Percentiles rank a stretch among this genome's conserved stretches.
These are phyloP conservation scores for Thermothelomyces thermophilus DNA, from an alignment of 2,329 filamentous ascomycete genomes.

Conservation along the genomic window DNA sequence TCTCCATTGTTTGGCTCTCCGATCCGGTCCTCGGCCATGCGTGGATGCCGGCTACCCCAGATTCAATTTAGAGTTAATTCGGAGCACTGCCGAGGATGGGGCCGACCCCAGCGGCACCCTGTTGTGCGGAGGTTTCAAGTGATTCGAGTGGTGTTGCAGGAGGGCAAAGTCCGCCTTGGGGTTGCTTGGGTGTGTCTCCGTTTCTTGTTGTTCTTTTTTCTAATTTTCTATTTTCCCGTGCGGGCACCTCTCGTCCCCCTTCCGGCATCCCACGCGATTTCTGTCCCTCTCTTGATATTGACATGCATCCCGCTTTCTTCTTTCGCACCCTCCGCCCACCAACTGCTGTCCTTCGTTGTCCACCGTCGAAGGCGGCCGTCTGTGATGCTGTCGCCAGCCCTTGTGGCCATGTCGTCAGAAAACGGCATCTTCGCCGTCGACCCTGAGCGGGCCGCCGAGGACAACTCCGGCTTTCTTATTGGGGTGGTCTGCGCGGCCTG, in stretches of 20 bases:
- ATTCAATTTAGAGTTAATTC: slow-evolving; percentile 18
- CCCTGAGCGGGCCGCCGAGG: slow-evolving; percentile 18
- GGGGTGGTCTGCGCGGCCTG: slow-evolving; percentile 16
- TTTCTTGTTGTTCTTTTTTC: too few relatives aligned
- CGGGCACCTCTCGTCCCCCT: too few relatives aligned
- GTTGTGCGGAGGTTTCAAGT: slow-evolving; percentile 4
- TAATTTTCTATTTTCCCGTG: too few relatives aligned
- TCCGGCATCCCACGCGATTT: too few relatives aligned
- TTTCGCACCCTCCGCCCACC: too few relatives aligned
- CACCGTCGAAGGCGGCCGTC: neutral
- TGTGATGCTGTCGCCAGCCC: neutral
- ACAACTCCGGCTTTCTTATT: slow-evolving; percentile 14
- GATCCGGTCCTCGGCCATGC: too few relatives aligned
- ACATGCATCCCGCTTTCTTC: too few relatives aligned
- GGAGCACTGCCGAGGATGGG: slow-evolving; percentile 21
- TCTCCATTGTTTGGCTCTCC: too few relatives aligned
- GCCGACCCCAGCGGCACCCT: slow-evolving; percentile 1
- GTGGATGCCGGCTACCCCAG: too few relatives aligned
- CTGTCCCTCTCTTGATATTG: too few relatives aligned
- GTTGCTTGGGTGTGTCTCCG: neutral
- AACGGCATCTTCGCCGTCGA: slow-evolving; percentile 1
- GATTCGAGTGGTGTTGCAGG: slow-evolving; percentile 4
- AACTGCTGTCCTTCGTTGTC: too few relatives aligned
- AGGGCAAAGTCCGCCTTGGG: neutral
- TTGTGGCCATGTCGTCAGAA: slow-evolving; percentile 9